phyloP scores from a whole-genome alignment of 1,284 basidiomycete species.

The Amylostereum areolatum region DNA sequence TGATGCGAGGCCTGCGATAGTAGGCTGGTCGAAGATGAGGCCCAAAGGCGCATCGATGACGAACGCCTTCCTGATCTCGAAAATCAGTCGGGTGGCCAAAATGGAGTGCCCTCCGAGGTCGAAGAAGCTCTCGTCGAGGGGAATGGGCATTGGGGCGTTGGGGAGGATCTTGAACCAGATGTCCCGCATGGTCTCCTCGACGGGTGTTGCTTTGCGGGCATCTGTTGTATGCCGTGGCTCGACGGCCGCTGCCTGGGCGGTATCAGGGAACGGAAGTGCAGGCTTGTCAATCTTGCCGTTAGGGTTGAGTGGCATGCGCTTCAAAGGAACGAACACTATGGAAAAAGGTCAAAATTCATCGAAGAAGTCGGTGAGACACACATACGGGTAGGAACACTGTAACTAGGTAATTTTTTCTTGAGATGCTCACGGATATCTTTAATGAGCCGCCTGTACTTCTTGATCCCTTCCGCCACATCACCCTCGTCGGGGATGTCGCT shows the following conservation, averaged over 20 bases:
- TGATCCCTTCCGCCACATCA: conserved; percentile 69
- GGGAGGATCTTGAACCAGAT: conserved; percentile 87
- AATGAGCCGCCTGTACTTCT: conserved; percentile 83
- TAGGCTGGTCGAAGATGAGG: conserved; percentile 90
- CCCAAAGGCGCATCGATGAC: conserved; percentile 91
- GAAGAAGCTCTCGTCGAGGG: conserved; percentile 94
- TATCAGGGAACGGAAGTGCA: conserved; percentile 97
- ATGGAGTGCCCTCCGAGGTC: conserved; percentile 99
- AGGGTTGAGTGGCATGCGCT: conserved; percentile 96
- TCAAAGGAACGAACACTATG: conserved; percentile 89
- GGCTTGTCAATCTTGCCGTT: conserved; percentile 99
- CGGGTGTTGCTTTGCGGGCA: conserved; percentile 48
- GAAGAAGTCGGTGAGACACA: conserved; percentile 10
- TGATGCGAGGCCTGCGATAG: conserved; percentile 73
- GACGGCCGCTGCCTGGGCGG: conserved; percentile 61
- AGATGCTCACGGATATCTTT: conserved; percentile 93
- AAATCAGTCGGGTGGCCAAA: conserved; percentile 93
- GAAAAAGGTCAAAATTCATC: conserved; percentile 9
- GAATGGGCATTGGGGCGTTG: conserved; percentile 73
- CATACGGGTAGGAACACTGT: conserved; percentile 84
- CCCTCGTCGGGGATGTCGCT: conserved; percentile 66
- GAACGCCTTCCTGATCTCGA: conserved; percentile 93
- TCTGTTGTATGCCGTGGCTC: conserved; percentile 19
- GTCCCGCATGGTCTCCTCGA: conserved; percentile 75
- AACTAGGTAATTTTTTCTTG: conserved; percentile 95